Evolutionary conservation across 441 rosid species (phyloP), one percentile per base, ranked within the genome.

Genomic region (Bruguiera hainesii): DNA sequence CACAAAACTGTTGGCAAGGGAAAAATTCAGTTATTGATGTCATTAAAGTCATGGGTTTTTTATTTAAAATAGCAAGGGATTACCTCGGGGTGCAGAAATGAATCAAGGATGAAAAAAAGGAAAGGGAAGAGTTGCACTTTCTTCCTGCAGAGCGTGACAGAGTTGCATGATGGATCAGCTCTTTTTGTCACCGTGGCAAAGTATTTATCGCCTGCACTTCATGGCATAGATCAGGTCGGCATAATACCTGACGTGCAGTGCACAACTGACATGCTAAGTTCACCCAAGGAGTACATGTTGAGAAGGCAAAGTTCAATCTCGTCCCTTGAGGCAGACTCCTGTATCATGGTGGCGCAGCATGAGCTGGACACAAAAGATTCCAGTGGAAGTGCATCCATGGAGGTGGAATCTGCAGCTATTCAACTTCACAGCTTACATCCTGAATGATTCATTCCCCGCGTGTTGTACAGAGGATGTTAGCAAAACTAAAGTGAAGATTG

Each of bases 321-420:
- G 2, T 79, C 91, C 18, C 84, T 93, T 61, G 96, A 93, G 81
- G 87, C 92, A 7, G 97, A 93, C 79, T 84, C 92, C 5, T 93
- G 97, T 71, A 82, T 93, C 73, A 73, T 93, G 97, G 96, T 93
- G 7, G 98, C 98, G 0, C 92, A 93, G 74, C 94, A 88, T 63
- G 87, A 88, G 77, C 78, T 93, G 76, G 94, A 90, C 72, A 57
- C 79, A 73, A 90, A 80, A 74, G 83, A 76, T 26, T 78, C 86
- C 25, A 75, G 74, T 68, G 94, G 90, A 5, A 82, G 89, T 71
- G 91, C 96, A 65, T 90, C 94, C 72, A 85, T 74, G 81, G 42
- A 71, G 69, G 30, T 20, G 65, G 20, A 33, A 30, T 62, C 61
- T 53, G 50, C 60, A n/a, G 37, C 9, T 65, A 48, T 58, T 53